Percentiles rank a stretch among this genome's conserved stretches.
These are phyloP conservation scores for Cyberlindnera euphorbiae DNA, from an alignment of 805 yeast genomes.

Conservation along the genomic window DNA sequence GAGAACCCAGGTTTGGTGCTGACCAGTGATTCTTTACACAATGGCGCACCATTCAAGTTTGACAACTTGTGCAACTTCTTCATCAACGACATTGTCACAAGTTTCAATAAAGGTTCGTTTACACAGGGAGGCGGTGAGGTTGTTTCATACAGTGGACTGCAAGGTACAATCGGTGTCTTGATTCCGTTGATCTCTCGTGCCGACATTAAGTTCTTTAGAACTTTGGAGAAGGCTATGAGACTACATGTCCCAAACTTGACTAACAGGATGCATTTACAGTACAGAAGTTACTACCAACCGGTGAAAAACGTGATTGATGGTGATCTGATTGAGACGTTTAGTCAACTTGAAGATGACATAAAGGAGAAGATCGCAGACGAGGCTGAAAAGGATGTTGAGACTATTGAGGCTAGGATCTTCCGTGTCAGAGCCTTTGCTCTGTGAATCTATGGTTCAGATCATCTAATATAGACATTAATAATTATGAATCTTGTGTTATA, in stretches of 20 bases:
- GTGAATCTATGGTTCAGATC: no score
- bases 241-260: conserved; percentile 27
- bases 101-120: conserved; percentile 49
- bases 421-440: conserved; percentile 40
- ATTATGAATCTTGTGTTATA: no score
- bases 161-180: conserved; percentile 76
- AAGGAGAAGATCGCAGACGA: conserved; percentile 25
- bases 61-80: conserved; percentile 51
- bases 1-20: conserved; percentile 36
- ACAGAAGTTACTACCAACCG: conserved; percentile 80
- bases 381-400: conserved; percentile 43
- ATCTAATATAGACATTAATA: no score
- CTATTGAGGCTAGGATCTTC: conserved; percentile 46
- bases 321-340: conserved; percentile 62
- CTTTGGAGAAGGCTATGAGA: conserved; percentile 46
- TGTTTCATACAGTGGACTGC: conserved; percentile 68
- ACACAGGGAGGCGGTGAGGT: conserved; percentile 62
- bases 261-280: conserved; percentile 64
- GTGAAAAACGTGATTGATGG: conserved; percentile 79
- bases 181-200: conserved; percentile 58
- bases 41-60: conserved; percentile 52
- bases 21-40: conserved; percentile 31
- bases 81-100: conserved; percentile 66
- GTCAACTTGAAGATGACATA: conserved; percentile 6
- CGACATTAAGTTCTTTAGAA: conserved; percentile 56